Evolutionary conservation across 305 asterid genomes (phyloP).

Genomic region (Fraxinus sp.): DNA sequence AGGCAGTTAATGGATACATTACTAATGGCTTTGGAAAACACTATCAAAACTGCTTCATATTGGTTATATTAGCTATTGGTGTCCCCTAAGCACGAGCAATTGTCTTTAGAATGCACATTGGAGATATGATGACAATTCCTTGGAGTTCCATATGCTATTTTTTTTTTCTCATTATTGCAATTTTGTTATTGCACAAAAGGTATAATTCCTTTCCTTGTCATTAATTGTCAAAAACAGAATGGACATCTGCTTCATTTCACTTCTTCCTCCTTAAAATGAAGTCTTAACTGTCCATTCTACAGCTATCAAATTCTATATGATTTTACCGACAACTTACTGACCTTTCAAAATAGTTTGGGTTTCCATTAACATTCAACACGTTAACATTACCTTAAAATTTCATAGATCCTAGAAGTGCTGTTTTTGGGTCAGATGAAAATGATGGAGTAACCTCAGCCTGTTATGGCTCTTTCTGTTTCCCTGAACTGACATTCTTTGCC

Average conservation of each 20-base stretch:
- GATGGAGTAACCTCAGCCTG: constrained; percentile 44
- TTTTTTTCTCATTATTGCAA: background rate
- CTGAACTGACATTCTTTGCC: constrained; percentile 55
- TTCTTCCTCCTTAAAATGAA: no score
- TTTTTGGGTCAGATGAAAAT: constrained; percentile 47
- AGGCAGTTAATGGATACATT: constrained; percentile 39
- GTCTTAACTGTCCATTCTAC: no score
- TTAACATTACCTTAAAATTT: no score
- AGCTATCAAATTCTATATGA: no score
- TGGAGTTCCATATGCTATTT: background rate
- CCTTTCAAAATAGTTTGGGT: no score
- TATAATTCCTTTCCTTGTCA: no score
- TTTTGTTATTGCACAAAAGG: background rate
- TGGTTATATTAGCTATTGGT: constrained; percentile 58
- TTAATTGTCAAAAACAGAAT: no score
- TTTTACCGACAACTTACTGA: no score
- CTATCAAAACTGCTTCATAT: constrained; percentile 54
- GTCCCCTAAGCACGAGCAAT: constrained; percentile 76
- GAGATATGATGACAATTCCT: constrained; percentile 43
- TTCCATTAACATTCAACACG: no score
- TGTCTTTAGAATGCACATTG: constrained; percentile 79
- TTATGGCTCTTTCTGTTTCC: constrained; percentile 47
- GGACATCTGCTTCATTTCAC: no score
- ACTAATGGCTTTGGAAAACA: constrained; percentile 39
- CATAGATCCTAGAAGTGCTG: constrained; percentile 72